These are phyloP conservation scores for Xylaria telfairii DNA, from an alignment of 495 filamentous ascomycete species.

Conservation along the genomic window DNA sequence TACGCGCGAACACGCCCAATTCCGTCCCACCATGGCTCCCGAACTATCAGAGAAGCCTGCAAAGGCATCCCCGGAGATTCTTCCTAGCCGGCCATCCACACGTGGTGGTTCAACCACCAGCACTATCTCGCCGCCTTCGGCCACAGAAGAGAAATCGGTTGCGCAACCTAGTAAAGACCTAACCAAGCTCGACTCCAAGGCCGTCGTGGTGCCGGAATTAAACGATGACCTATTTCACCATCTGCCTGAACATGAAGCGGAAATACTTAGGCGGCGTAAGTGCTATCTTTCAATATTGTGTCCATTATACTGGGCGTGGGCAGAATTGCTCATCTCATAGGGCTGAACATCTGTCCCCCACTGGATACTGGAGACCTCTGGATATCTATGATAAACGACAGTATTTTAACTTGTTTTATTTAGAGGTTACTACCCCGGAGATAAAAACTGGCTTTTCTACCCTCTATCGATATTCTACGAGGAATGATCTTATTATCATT, in stretches of 20 bases:
- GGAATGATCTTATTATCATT: conserved; percentile 76
- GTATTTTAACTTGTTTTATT: conserved; percentile 11
- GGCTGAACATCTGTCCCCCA: neutral
- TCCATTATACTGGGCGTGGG: neutral
- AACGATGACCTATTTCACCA: conserved; percentile 61
- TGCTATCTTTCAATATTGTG: neutral
- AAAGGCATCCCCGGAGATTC: conserved; percentile 31
- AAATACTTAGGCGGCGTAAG: conserved; percentile 58
- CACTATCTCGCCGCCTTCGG: conserved; percentile 6
- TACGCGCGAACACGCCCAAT: conserved; percentile 11
- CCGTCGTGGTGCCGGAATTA: conserved; percentile 38
- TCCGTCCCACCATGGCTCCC: conserved; percentile 31
- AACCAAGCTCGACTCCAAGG: conserved; percentile 60
- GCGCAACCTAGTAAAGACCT: conserved; percentile 30
- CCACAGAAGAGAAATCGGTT: conserved; percentile 24
- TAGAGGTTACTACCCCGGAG: conserved; percentile 68
- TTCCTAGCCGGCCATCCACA: conserved; percentile 40
- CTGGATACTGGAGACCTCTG: neutral
- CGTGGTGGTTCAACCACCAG: conserved; percentile 36
- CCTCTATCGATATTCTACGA: conserved; percentile 82
- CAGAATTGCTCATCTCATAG: neutral
- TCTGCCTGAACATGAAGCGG: conserved; percentile 55
- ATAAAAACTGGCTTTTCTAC: conserved; percentile 68
- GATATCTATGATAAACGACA: neutral
- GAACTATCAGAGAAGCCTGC: conserved; percentile 37